Base-by-base conservation (phyloP, 1,139 yeast species). In the Hansenula sp. region DNA sequence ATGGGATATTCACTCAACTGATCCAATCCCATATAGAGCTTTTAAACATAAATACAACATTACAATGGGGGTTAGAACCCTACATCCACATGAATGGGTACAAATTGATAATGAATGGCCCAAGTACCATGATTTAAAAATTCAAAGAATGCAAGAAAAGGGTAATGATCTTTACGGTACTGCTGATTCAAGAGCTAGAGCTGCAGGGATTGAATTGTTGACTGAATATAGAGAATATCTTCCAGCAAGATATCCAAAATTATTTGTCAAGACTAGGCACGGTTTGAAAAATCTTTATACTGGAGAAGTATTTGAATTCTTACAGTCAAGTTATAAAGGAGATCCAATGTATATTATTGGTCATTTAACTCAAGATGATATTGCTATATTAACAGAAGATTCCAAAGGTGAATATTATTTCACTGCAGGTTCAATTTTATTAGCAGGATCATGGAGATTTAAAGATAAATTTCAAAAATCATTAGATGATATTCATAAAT, bases 91-190 rank as follows among this genome's bases (percentile, higher is more conserved):
- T 43, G 60, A 62, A 37, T 78, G 83, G 84, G 69, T 79, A 48
- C 82, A 79, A 81, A 78, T 78, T 40, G 84, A 79, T 56, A 76
- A 72, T 46, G 77, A 79, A 56, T 79, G 82, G 81, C 50, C 46
- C 39, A 69, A 68, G 47, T 78, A 55, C 49, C 82, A 79, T 53
- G 50, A 67, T 22, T 66, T 72, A 34, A 79, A 79, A 57, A 44
- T 72, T 32, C 60, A 63, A 39, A 61, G 83, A 45, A 47, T 78
- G 21, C 60, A 55, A 18, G 71, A 68, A 44, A 63, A 67, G 43
- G 78, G 74, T 4, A 53, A 52, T 9, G 74, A 72, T 37, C 58
- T 76, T 25, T 71, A 71, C 50, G 73, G 68, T 27, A 74, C 80
- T 2, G 57, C 65, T 32, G n/a, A n/a, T n/a, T 68, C 71, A 2